Conservation (phyloP, 75 land plant genomes). For the Chamaecyparis obtusa region DNA sequence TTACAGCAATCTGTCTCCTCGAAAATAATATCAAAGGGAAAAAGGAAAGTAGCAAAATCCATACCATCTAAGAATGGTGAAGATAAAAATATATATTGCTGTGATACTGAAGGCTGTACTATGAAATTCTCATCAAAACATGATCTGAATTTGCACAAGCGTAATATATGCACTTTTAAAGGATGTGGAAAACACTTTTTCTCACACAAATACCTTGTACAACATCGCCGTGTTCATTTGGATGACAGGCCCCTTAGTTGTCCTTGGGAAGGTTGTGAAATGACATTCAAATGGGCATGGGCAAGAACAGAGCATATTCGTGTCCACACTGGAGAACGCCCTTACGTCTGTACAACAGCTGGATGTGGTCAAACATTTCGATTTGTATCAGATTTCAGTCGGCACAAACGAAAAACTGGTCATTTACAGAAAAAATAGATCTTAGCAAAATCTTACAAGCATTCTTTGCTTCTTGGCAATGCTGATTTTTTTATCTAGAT, state of each 20-base stretch:
- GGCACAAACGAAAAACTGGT: constrained; percentile 98
- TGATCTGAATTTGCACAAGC: constrained; percentile 72
- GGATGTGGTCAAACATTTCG: constrained; percentile 96
- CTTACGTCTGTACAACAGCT: constrained; percentile 73
- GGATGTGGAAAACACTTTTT: constrained; percentile 93
- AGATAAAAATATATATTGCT: constrained; percentile 40
- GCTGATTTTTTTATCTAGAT: neutral
- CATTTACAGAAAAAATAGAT: constrained; percentile 52
- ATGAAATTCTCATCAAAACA: constrained; percentile 81
- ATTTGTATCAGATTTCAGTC: constrained; percentile 98
- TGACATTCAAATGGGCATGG: constrained; percentile 99
- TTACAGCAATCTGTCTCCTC: constrained; percentile 11
- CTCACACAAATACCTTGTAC: constrained; percentile 93
- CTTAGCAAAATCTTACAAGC: neutral
- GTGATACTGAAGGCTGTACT: constrained; percentile 87
- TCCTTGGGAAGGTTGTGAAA: constrained; percentile 96
- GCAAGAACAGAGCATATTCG: constrained; percentile 96
- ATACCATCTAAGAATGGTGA: constrained; percentile 15
- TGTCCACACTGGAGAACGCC: constrained; percentile 97
- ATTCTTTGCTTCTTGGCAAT: neutral
- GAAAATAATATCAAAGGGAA: constrained; percentile 10
- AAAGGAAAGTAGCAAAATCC: neutral
- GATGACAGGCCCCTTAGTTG: constrained; percentile 98
- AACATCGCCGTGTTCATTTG: constrained; percentile 87
- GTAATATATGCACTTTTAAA: constrained; percentile 75